Conservation (phyloP, 192 early-diverging fungal genomes). For the Paraglomus occultum region DNA sequence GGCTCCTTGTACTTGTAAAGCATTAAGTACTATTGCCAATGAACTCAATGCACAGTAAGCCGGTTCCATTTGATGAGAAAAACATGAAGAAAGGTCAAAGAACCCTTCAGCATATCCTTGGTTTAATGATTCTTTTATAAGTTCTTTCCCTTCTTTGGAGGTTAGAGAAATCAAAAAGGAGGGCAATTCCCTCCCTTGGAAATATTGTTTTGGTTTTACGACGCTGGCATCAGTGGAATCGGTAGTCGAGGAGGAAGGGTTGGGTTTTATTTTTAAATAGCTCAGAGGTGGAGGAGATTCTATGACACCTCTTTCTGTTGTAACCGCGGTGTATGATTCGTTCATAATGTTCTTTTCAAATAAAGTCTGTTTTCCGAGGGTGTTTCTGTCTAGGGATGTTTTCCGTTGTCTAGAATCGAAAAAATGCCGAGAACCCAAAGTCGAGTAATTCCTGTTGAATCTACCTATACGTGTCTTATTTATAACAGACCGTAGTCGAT, state of each 20-base stretch:
- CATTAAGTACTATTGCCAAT: constrained; percentile 91
- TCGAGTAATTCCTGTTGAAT: too few species aligned
- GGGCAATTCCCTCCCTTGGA: constrained; percentile 67
- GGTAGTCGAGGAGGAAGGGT: background rate
- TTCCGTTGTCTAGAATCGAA: too few species aligned
- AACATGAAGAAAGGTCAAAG: constrained; percentile 84
- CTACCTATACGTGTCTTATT: too few species aligned
- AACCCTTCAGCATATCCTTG: constrained; percentile 81
- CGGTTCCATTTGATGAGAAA: constrained; percentile 89
- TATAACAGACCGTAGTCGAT: too few species aligned
- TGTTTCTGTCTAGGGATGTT: too few species aligned
- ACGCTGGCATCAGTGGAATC: constrained; percentile 8
- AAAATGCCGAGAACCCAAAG: too few species aligned
- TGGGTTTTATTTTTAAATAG: background rate
- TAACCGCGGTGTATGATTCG: too few species aligned
- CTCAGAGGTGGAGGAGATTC: too few species aligned
- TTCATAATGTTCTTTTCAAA: too few species aligned
- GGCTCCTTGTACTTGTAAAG: constrained; percentile 86
- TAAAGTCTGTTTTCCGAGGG: too few species aligned
- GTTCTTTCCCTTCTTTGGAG: constrained; percentile 67
- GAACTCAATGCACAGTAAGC: constrained; percentile 87
- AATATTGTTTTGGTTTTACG: constrained; percentile 44
- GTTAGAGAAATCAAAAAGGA: constrained; percentile 72
- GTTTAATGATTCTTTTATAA: constrained; percentile 79
- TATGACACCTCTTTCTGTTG: too few species aligned